Percentiles rank a stretch among this genome's conserved stretches.
phyloP scores from a whole-genome alignment of 306 rosid species.

The Castanea sativa region DNA sequence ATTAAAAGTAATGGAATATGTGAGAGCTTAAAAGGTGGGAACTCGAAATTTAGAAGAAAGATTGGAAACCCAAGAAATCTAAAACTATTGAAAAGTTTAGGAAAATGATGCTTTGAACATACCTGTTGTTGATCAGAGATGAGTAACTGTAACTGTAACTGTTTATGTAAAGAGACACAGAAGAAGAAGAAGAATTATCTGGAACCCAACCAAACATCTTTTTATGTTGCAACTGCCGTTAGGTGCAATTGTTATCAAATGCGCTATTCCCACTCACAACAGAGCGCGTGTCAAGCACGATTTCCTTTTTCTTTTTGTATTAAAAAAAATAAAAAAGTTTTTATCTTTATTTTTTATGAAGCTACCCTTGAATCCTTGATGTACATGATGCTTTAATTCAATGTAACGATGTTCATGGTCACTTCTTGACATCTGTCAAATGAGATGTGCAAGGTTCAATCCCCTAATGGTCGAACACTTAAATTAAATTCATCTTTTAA shows the following conservation, averaged over 20 bases:
- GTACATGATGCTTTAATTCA: no score
- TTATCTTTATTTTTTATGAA: no score
- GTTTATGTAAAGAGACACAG: background rate
- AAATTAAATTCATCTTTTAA: no score
- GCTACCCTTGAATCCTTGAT: no score
- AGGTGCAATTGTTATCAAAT: background rate
- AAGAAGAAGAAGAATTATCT: background rate
- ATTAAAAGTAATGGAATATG: background rate
- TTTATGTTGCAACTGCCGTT: background rate
- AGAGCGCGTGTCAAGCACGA: background rate
- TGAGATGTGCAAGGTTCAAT: no score
- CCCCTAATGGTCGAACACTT: no score
- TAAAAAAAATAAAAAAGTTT: no score
- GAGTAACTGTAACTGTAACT: background rate
- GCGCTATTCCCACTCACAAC: background rate
- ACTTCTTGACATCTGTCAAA: no score
- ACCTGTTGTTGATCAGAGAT: slow-evolving; percentile 16
- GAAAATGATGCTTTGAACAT: background rate
- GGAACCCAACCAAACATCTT: background rate
- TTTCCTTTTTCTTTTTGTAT: background rate
- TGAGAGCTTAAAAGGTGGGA: background rate
- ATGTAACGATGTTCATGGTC: no score
- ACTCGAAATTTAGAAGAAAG: background rate
- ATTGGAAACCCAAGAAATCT: background rate
- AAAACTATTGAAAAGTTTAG: background rate